Conservation (phyloP, 208 protist species). For the Naegleria fowleri region DNA sequence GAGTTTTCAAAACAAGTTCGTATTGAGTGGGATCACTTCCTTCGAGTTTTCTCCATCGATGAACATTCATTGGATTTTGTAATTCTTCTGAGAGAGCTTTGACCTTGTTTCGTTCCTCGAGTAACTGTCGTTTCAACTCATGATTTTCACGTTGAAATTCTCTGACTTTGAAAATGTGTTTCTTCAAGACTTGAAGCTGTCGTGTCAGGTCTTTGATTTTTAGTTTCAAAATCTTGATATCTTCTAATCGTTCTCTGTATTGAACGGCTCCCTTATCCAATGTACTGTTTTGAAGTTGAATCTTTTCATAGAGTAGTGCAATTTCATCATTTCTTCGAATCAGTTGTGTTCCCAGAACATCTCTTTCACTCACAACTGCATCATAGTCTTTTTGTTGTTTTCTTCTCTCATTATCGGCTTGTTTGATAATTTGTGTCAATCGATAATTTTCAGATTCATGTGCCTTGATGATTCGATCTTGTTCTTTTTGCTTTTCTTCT, state of each 20-base stretch:
- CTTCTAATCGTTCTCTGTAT: slow-evolving; percentile 75
- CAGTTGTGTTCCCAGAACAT: slow-evolving; percentile 89
- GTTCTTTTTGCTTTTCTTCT: slow-evolving; percentile 29
- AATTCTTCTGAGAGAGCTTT: slow-evolving; percentile 91
- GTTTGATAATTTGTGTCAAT: slow-evolving; percentile 81
- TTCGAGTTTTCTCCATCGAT: slow-evolving; percentile 93
- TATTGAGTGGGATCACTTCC: slow-evolving; percentile 83
- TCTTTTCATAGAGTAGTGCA: slow-evolving; percentile 90
- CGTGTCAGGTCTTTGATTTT: slow-evolving; percentile 80
- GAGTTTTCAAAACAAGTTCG: slow-evolving; percentile 93
- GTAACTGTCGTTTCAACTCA: slow-evolving; percentile 75
- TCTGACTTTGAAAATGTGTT: slow-evolving; percentile 58
- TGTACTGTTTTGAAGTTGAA: slow-evolving; percentile 85
- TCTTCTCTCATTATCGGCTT: slow-evolving; percentile 38
- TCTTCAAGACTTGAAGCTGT: slow-evolving; percentile 74
- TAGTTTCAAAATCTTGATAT: slow-evolving; percentile 75
- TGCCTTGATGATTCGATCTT: slow-evolving; percentile 35
- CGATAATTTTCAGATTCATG: slow-evolving; percentile 76
- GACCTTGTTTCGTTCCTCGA: slow-evolving; percentile 74
- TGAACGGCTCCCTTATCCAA: slow-evolving; percentile 86
- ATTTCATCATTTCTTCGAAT: slow-evolving; percentile 95
- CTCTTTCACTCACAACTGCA: slow-evolving; percentile 86
- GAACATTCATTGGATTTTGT: slow-evolving; percentile 93
- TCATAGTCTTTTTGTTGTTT: slow-evolving; percentile 83
- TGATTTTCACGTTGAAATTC: slow-evolving; percentile 35